Evolutionary conservation across 179 eudicot species (phyloP), one percentile per base, ranked within the genome.

Genomic region (Spinacia oleracea): DNA sequence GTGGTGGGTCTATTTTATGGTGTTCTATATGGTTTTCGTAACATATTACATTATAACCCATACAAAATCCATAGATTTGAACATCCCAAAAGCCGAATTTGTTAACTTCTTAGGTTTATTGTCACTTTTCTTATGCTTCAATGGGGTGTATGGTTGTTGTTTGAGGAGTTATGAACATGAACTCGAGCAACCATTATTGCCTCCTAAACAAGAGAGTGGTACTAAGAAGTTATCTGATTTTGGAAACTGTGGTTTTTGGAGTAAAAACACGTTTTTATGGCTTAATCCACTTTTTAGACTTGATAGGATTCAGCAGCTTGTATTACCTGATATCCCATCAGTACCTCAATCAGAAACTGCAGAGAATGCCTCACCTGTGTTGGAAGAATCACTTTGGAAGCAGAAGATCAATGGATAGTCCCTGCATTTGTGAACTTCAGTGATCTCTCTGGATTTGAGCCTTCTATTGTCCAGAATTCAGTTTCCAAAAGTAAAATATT

Each of bases 231-330:
- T 40, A 12, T 85, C 72, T 73, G 81, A 85, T 10, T 93, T 84
- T 78, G 58, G 82, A 5, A 77, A 48, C 67, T 90, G 96, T 29
- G 83, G 93, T 35, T 55, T 93, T 80, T 89, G 91, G 93, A 87
- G 92, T 77, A 83, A 78, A 73, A 72, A 90, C 43, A 84, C 95
- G 7, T 95, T 95, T 46, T 83, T 78, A 9, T 93, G 98, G 98
- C 93, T 93, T 20, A 95, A 90, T 74, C 97, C 97, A 32, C 85
- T 95, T 29, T 91, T 95, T 51, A 78, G 86, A 77, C 83, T 59
- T 77, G 97, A 98, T 42, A 85, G 85, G 23, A 76, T n/a, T n/a
- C n/a, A n/a, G n/a, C n/a, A n/a, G n/a, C n/a, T n/a, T n/a, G n/a
- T n/a, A n/a, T n/a, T n/a, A n/a, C n/a, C n/a, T n/a, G n/a, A n/a